Evolutionary conservation across 106 monocot species (phyloP).

Genomic region (Acorus gramineus): DNA sequence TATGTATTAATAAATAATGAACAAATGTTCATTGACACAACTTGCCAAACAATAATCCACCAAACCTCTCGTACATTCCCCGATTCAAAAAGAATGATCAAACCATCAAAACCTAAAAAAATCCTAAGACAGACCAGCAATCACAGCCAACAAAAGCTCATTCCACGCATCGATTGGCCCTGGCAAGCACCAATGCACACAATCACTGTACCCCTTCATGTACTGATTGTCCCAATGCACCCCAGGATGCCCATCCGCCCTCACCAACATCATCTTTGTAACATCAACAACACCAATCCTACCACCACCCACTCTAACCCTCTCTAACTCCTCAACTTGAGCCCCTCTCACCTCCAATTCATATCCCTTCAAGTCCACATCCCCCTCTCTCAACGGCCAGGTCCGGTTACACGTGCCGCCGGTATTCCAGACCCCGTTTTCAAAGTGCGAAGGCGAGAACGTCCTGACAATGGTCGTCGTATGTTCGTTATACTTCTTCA

Average conservation of each 20-base stretch:
- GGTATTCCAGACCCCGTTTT: slow-evolving; percentile 44
- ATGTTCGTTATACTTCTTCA: slow-evolving; percentile 11
- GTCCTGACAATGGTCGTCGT: slow-evolving; percentile 37
- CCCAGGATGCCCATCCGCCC: slow-evolving; percentile 60
- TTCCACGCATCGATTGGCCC: slow-evolving; percentile 73
- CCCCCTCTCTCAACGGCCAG: slow-evolving; percentile 12
- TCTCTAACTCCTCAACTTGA: slow-evolving; percentile 27
- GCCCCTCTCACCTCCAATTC: slow-evolving; percentile 25
- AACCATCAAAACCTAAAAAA: too few relatives aligned
- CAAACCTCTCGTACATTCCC: too few relatives aligned
- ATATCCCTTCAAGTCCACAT: slow-evolving; percentile 7
- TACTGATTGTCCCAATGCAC: slow-evolving; percentile 53
- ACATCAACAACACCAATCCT: slow-evolving; percentile 38
- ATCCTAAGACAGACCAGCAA: background rate
- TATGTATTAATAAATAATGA: too few relatives aligned
- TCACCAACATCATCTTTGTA: slow-evolving; percentile 54
- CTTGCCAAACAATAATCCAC: too few relatives aligned
- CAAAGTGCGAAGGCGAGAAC: slow-evolving; percentile 61
- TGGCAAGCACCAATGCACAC: slow-evolving; percentile 75
- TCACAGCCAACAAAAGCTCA: slow-evolving; percentile 26
- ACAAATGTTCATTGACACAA: too few relatives aligned
- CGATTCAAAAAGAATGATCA: too few relatives aligned
- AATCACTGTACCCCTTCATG: slow-evolving; percentile 41
- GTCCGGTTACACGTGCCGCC: slow-evolving; percentile 60
- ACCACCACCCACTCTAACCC: background rate